These are phyloP conservation scores for Cercospora nicotianae DNA, from an alignment of 2,329 filamentous ascomycete genomes.

Conservation along the genomic window DNA sequence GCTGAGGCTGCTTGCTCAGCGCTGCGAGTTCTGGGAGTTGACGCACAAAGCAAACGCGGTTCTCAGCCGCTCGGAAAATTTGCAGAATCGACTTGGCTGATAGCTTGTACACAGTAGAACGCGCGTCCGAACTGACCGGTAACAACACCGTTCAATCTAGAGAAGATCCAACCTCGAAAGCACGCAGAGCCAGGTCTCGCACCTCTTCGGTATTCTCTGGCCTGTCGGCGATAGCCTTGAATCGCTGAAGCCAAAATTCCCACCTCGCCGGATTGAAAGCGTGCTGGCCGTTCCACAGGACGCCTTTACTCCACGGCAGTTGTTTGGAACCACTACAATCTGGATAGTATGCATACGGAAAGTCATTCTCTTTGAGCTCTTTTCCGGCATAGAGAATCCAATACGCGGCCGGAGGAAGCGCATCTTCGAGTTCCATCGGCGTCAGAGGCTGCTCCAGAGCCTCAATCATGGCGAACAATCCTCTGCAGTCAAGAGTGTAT, in stretches of 20 bases:
- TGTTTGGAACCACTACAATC: no score
- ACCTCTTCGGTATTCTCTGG: background rate
- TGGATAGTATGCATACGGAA: background rate
- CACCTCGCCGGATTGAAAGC: slow-evolving; percentile 2
- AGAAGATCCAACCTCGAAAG: background rate
- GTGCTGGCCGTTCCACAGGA: background rate
- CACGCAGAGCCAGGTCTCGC: background rate
- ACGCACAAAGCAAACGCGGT: no score
- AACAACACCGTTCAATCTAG: background rate
- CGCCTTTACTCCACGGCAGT: slow-evolving; percentile 4
- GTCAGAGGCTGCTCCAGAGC: no score
- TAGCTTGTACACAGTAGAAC: background rate
- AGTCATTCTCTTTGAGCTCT: background rate
- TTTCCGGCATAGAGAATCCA: no score
- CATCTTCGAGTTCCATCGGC: no score
- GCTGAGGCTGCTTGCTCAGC: background rate
- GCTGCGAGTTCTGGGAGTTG: no score
- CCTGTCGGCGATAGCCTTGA: background rate
- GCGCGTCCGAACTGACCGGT: no score
- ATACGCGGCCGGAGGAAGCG: no score
- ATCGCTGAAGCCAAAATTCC: slow-evolving; percentile 3
- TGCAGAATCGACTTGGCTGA: background rate
- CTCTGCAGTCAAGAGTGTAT: no score
- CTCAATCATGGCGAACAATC: no score
- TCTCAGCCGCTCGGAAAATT: background rate